Base-by-base conservation (phyloP, 2,329 filamentous ascomycete genomes). In the Fusarium napiforme region DNA sequence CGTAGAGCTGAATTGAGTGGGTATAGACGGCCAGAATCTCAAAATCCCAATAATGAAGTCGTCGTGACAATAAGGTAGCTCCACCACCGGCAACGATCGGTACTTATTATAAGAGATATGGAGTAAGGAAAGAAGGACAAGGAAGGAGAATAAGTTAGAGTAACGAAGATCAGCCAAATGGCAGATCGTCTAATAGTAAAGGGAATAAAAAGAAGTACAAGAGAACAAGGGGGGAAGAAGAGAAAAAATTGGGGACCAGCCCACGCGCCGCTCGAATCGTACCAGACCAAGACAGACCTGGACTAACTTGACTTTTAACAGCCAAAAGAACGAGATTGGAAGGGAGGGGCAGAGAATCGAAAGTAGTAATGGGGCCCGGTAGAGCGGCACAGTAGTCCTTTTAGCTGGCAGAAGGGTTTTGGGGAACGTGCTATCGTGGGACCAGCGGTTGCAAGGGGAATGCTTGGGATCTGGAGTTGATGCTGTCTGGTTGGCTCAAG, bases 261-360 rank as follows among this genome's bases (percentile, higher is more conserved):
- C 76, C 76, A 78, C 46, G 57, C 72, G 73, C 73, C 64, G 58
- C 72, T 74, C 64, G 60, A 64, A 77, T 78, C 75, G 76, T 77
- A 77, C 76, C 73, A 77, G 72, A 69, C 69, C 74, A 70, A 76
- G 71, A 64, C 57, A 9, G 43, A 45, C 43, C 60, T 63, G 66
- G 60, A 69, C 64, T 66, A 67, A 68, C 68, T 71, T 68, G 63
- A 63, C 64, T 66, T 45, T 72, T 67, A 66, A 60, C 34, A 60
- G 72, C 52, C 56, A 60, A 68, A 67, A 60, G 49, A 64, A 61
- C 60, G 72, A 66, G 63, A 67, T 66, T 58, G 30, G 34, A n/a
- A 34, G 47, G 43, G 39, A 39, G 52, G 52, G 59, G 47, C 45
- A 34, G 60, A 60, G 65, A 62, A 60, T 64, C 53, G 57, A 75